Evolutionary conservation across 805 yeast species (phyloP), one percentile per base, ranked within the genome.

Genomic region (Metschnikowia anglica): DNA sequence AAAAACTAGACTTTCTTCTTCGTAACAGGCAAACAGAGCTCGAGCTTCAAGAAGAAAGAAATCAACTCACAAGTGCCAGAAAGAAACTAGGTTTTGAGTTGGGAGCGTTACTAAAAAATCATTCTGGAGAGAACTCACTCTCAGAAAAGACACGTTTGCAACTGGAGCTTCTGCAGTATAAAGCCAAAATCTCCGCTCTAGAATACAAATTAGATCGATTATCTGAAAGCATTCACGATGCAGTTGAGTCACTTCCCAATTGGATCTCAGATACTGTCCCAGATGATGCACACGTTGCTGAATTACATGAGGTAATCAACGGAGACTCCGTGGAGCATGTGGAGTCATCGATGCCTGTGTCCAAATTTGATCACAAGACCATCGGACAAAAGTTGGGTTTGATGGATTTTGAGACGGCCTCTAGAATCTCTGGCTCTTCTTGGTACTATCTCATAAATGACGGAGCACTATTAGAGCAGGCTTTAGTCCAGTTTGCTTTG

Each of bases 401-500:
- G 19, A 64, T 88, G 19, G 93, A 93, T 45, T 76, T 93, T 39
- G 66, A 70, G 13, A 69, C 77, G 0, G 97, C 96, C 0, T 70
- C 97, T 0, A 70, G 75, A 24, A 78, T 88, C 1, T 77, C 93
- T 5, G 97, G 97, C 0, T 63, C 78, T n/a, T 87, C 96, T 2
- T 89, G 95, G 85, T 90, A 89, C 59, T 93, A 87, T 55, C 65
- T 93, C 5, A 47, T 83, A 1, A 87, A 88, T 15, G 95, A 85
- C 49, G 97, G 93, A 15, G 97, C 97, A 0, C 66, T 82, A 26
- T 64, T 93, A 37, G 99, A 93, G 58, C 95, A 85, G 58, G 99
- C 99, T 0, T 69, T 93, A 32, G 77, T 89, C 1, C 91, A 87
- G 51, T 89, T 82, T 60, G 84, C 95, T 0, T 61, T 91, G 39